Conservation (phyloP, 1,284 basidiomycete species). For the Trametes hirsuta region DNA sequence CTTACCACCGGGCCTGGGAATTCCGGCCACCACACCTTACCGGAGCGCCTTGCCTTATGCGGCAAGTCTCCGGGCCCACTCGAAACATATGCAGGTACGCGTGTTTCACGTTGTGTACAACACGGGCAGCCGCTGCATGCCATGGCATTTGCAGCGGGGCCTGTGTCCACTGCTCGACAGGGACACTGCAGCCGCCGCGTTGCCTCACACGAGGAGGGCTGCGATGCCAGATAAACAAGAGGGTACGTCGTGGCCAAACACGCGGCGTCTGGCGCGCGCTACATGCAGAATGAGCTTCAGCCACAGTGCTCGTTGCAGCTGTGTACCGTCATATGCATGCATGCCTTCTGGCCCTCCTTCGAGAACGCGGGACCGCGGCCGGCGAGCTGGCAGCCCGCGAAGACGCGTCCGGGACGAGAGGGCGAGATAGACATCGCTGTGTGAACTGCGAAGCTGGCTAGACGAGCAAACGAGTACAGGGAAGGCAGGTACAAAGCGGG, state of each 20-base stretch:
- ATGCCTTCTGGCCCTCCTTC: neutral
- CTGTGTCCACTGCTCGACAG: neutral
- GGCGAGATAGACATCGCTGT: conserved; percentile 17
- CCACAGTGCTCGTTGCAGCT: conserved; percentile 1
- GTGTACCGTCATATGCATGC: neutral
- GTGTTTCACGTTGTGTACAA: neutral
- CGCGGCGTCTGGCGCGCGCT: conserved; percentile 4
- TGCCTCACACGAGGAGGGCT: conserved; percentile 2
- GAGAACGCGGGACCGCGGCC: conserved; percentile 11
- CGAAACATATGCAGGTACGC: neutral
- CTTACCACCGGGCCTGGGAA: conserved; percentile 13
- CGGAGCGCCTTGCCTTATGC: conserved; percentile 11
- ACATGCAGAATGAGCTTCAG: neutral
- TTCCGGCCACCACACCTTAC: conserved; percentile 14
- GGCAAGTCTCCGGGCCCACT: neutral
- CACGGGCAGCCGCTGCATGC: neutral
- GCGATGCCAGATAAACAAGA: conserved; percentile 7
- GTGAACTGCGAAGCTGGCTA: conserved; percentile 18
- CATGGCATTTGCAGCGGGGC: neutral
- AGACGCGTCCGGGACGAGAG: neutral
- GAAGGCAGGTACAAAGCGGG: conserved; percentile 16
- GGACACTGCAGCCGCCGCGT: neutral
- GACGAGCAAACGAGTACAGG: conserved; percentile 1
- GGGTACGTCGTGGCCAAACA: conserved; percentile 21
- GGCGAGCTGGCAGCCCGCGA: neutral